These are phyloP conservation scores for Aspergillus proliferans DNA, from an alignment of 2,329 filamentous ascomycete genomes.

Conservation along the genomic window DNA sequence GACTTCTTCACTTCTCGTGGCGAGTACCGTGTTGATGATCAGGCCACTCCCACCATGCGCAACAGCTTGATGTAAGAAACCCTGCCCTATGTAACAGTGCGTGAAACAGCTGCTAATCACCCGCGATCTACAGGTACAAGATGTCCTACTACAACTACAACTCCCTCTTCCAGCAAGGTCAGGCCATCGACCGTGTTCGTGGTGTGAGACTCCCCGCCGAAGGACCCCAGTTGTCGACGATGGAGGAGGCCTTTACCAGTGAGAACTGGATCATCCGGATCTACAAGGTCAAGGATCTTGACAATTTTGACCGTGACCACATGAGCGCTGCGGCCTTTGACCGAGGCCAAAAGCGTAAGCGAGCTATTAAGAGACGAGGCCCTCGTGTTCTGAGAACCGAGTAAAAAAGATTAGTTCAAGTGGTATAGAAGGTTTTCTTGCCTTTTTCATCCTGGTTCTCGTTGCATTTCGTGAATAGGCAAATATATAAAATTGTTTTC, in stretches of 20 bases:
- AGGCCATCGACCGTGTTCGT: constrained; percentile 86
- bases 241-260: constrained; percentile 96
- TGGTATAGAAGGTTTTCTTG: neutral
- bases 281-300: constrained; percentile 98
- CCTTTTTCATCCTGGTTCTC: constrained; percentile 6
- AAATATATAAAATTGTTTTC: constrained; percentile 7
- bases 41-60: constrained; percentile 93
- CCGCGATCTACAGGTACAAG: constrained; percentile 71
- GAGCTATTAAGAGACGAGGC: constrained; percentile 40
- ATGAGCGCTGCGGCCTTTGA: constrained; percentile 52
- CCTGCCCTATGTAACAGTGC: neutral
- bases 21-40: constrained; percentile 90
- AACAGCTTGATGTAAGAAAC: constrained; percentile 91
- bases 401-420: constrained; percentile 12
- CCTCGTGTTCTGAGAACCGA: constrained; percentile 40
- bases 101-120: constrained; percentile 2
- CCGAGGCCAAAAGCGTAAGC: constrained; percentile 49
- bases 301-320: constrained; percentile 91
- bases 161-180: constrained; percentile 80
- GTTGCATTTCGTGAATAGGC: constrained; percentile 7
- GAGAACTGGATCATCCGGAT: constrained; percentile 99
- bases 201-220: constrained; percentile 72
- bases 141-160: constrained; percentile 99
- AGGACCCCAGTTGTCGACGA: constrained; percentile 74
- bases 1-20: constrained; percentile 91